These are phyloP conservation scores for Euphrasia confusa DNA, from an alignment of 257 asterid species.

Conservation along the genomic window DNA sequence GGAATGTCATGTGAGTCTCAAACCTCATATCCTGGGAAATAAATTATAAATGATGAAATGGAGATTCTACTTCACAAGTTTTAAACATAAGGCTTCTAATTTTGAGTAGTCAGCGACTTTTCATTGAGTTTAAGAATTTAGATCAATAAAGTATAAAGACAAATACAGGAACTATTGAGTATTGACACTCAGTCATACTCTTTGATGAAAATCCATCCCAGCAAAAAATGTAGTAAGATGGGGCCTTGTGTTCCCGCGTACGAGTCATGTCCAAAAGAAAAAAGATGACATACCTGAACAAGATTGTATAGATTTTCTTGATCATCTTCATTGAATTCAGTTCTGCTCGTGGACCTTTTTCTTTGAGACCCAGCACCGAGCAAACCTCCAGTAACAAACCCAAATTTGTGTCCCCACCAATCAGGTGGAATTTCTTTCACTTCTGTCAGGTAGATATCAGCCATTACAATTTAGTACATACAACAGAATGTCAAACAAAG, in stretches of 20 bases:
- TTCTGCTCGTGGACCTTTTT: conserved; percentile 49
- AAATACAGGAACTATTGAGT: not conserved
- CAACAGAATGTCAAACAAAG: not conserved
- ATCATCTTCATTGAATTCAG: conserved; percentile 71
- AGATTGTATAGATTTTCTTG: conserved; percentile 92
- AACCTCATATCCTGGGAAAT: not conserved
- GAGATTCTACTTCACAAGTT: no score
- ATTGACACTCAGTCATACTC: not conserved
- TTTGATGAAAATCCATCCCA: not conserved
- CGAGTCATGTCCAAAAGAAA: conserved; percentile 1
- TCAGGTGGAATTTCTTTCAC: conserved; percentile 54
- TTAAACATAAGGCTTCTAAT: no score
- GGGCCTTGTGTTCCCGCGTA: conserved; percentile 1
- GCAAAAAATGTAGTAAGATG: not conserved
- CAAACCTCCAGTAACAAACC: conserved; percentile 79
- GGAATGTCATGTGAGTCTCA: not conserved
- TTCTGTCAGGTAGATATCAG: conserved; percentile 28
- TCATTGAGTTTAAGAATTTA: not conserved
- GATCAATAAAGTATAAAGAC: not conserved
- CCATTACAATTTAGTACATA: not conserved
- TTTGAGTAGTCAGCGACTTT: not conserved
- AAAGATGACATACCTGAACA: conserved; percentile 54
- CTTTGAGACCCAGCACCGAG: conserved; percentile 78
- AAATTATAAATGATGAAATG: no score
- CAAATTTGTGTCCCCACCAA: conserved; percentile 90